Evolutionary conservation across 257 asterid species (phyloP).

Genomic region (Ilex aquifolium): DNA sequence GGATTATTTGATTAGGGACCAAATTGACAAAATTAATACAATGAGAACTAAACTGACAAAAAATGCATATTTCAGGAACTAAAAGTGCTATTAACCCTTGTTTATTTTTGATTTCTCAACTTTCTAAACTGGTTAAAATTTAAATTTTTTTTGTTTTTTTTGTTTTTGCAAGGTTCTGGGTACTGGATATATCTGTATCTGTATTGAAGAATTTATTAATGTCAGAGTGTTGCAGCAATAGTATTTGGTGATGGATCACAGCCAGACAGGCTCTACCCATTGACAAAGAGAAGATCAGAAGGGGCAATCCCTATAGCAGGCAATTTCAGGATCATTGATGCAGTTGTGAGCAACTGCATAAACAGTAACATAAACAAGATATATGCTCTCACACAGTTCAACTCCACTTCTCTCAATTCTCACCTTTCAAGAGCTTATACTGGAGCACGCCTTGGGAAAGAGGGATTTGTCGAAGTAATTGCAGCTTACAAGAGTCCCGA

Average conservation of each 20-base stretch:
- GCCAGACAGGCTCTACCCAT: slow-evolving; percentile 52
- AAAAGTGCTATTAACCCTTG: no score
- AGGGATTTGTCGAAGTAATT: slow-evolving; percentile 71
- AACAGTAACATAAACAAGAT: slow-evolving; percentile 75
- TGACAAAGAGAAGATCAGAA: slow-evolving; percentile 74
- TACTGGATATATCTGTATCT: background rate
- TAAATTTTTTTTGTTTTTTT: background rate
- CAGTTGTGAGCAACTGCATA: slow-evolving; percentile 88
- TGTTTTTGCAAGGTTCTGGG: background rate
- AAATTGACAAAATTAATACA: no score
- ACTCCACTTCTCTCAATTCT: slow-evolving; percentile 81
- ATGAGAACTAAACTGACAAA: no score
- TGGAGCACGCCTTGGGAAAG: slow-evolving; percentile 43
- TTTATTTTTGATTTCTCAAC: background rate
- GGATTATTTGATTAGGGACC: no score
- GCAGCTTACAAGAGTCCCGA: slow-evolving; percentile 86
- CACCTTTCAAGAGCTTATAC: slow-evolving; percentile 84
- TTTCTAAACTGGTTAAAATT: background rate
- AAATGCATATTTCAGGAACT: no score
- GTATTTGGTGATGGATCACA: slow-evolving; percentile 80
- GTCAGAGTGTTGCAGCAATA: slow-evolving; percentile 91
- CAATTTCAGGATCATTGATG: slow-evolving; percentile 68
- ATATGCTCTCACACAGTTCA: slow-evolving; percentile 82
- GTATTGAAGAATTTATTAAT: slow-evolving; percentile 18
- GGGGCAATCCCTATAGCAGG: slow-evolving; percentile 91